Base-by-base conservation (phyloP, 129 eudicot genomes). In the Tagetes patula region DNA sequence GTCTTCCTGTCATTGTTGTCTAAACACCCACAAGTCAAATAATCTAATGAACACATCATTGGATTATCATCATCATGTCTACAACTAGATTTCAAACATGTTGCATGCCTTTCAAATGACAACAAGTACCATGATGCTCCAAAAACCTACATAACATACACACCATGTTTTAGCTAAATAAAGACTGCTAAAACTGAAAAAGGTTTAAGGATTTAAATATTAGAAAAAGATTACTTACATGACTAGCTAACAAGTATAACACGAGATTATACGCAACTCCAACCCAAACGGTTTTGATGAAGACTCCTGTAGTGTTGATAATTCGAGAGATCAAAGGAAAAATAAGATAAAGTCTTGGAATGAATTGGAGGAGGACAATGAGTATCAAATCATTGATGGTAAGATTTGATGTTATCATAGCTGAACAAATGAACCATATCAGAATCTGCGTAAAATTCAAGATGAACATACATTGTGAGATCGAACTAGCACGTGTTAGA, bases 211-310 rank as follows among this genome's bases (percentile, higher is more conserved):
- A 11, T 59, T 12, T 14, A 42, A 20, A 20, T 20, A 20, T 20
- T 20, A 20, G 27, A 20, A 20, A 20, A n/a, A 32, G 52, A 42
- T n/a, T 54, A 76, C 95, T 31, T 81, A 93, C 96, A 75, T 93
- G 98, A 75, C 98, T 93, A 20, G 96, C 96, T 77, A 93, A 71
- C 91, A 90, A 87, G 82, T 87, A 93, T 53, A 90, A 82, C 6
- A 88, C 77, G 6, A 93, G 89, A 87, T 93, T 89, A 65, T 93
- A 93, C 1, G 96, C 96, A 6, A 95, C 98, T 8, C 98, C 98
- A 1, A 96, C 96, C 98, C 98, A 90, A 11, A 95, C 98, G 2
- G 98, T 93, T 42, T 83, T 87, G 50, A 96, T 82, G 74, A 90
- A 84, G 13, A 90, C 89, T 54, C 98, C 98, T 38, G 96, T 85